These are phyloP conservation scores for Rhododendron mucronatum DNA, from an alignment of 148 eudicot species.

Conservation along the genomic window DNA sequence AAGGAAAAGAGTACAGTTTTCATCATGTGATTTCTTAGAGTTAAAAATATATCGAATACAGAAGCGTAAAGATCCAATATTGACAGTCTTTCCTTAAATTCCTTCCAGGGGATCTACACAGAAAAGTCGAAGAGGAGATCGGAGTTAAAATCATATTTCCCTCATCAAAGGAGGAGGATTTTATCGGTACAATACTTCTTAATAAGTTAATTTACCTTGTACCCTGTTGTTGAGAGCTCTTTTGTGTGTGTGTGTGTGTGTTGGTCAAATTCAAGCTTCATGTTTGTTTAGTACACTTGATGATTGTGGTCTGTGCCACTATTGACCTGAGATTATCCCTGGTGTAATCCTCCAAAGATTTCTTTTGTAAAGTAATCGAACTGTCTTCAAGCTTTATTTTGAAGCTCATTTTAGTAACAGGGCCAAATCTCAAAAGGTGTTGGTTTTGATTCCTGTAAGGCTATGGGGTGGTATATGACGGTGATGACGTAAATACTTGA, in stretches of 20 bases:
- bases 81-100: not conserved
- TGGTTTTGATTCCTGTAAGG: not conserved
- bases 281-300: not conserved
- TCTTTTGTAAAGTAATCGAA: not conserved
- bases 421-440: not conserved
- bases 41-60: not conserved
- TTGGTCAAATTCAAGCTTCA: not conserved
- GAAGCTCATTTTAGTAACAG: no score
- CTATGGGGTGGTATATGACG: not conserved
- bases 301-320: not conserved
- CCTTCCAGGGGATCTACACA: slow-evolving; percentile 50
- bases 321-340: not conserved
- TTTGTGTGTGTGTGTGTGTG: no score
- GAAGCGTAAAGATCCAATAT: not conserved
- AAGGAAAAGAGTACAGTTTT: slow-evolving; percentile 55
- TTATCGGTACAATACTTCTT: slow-evolving; percentile 44
- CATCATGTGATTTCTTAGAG: slow-evolving; percentile 4
- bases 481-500: not conserved
- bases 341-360: not conserved
- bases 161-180: slow-evolving; percentile 47
- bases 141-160: slow-evolving; percentile 73
- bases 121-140: slow-evolving; percentile 55
- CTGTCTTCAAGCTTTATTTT: not conserved
- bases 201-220: not conserved
- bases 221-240: not conserved